Evolutionary conservation across 306 rosid genomes (phyloP), one percentile per base, ranked within the genome.

Genomic region (Mimosa bimucronata): DNA sequence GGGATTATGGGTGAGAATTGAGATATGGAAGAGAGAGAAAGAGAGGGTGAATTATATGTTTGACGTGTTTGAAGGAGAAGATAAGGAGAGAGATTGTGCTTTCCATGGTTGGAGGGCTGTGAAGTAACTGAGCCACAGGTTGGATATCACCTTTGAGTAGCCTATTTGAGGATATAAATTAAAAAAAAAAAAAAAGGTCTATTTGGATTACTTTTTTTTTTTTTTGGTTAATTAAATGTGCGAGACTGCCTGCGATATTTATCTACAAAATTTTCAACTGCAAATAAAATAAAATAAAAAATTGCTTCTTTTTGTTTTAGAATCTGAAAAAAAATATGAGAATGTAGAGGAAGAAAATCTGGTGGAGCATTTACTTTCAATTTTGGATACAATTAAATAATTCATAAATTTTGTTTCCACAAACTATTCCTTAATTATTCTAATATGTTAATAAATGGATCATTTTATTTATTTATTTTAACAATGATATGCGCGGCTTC

Each of bases 41-140:
- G 77, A 46, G 21, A 50, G 23, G 11, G 5, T 45, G 50, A 12
- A 9, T 21, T 55, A 19, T n/a, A 55, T 21, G 19, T 21, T 65
- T 29, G 50, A 45, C 13, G 71, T 19, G 7, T 23, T 15, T 3
- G 77, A n/a, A n/a, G 31, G 21, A 23, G 65, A 73, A 40, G 85
- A 82, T 77, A 82, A 82, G 82, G 86, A 76, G 42, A 65, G 60
- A 48, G 74, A 26, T 30, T 11, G 50, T n/a, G 28, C n/a, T 77
- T 2, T 58, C 16, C 15, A 77, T 62, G 71, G 28, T 14, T 18
- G 76, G 85, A 65, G 61, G 46, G 42, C 65, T 2, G 26, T 13
- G 48, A 53, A 57, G 40, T 5, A 21, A 23, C 30, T 50, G 76
- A 48, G 64, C 86, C 86, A 82, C 86, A 77, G 11, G 55, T 82